These are phyloP conservation scores for Boechera stricta DNA, from an alignment of 345 rosid species.

Conservation along the genomic window DNA sequence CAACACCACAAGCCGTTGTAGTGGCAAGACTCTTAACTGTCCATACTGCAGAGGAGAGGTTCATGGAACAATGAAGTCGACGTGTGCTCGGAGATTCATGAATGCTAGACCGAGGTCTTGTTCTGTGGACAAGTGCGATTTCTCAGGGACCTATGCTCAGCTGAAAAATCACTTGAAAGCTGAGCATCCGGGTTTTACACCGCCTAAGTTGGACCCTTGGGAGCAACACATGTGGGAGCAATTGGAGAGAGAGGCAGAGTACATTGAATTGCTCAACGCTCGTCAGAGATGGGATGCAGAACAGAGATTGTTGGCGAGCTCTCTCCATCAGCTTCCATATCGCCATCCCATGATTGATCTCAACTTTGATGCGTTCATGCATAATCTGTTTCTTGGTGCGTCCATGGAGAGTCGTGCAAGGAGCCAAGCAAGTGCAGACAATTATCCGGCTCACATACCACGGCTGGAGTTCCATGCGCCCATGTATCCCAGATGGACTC, in stretches of 20 bases:
- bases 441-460: constrained; percentile 15
- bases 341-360: constrained; percentile 37
- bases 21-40: constrained; percentile 47
- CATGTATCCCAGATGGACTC: constrained; percentile 37
- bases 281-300: constrained; percentile 44
- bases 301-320: constrained; percentile 17
- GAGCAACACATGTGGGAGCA: constrained; percentile 55
- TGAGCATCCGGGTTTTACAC: constrained; percentile 55
- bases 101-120: constrained; percentile 64
- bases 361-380: constrained; percentile 42
- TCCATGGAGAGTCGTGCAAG: neutral
- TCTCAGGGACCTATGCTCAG: constrained; percentile 59
- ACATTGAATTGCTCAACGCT: constrained; percentile 47
- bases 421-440: constrained; percentile 7
- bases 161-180: constrained; percentile 65
- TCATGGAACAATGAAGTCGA: constrained; percentile 52
- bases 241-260: constrained; percentile 52
- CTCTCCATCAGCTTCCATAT: constrained; percentile 33
- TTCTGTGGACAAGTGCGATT: constrained; percentile 52
- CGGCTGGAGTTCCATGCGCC: constrained; percentile 23
- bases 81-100: constrained; percentile 59
- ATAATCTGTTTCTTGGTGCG: constrained; percentile 5
- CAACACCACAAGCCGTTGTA: constrained; percentile 35
- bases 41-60: constrained; percentile 71
- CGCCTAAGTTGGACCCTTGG: constrained; percentile 52